A percentile compares a stretch with the other conserved stretches of the same genome.
These are phyloP conservation scores for Rhododendron henanense DNA, from an alignment of 148 eudicot genomes.

Conservation along the genomic window DNA sequence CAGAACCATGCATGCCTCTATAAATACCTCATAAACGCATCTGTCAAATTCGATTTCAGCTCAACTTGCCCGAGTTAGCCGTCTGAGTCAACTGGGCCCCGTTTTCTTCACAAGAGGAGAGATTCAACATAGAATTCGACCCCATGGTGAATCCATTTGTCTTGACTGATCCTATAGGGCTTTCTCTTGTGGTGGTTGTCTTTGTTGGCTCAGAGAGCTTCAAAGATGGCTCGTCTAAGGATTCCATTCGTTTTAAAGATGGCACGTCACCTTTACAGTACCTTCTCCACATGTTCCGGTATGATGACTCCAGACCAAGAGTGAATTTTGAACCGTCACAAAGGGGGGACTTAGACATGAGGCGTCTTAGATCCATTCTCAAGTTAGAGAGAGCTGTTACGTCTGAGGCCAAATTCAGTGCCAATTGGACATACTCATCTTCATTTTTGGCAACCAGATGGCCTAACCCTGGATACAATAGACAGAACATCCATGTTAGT, in stretches of 20 bases:
- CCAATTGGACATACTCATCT: slow-evolving; percentile 78
- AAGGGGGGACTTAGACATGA: slow-evolving; percentile 84
- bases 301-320: slow-evolving; percentile 58
- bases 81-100: neutral
- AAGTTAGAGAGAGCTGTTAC: slow-evolving; percentile 60
- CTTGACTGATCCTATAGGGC: slow-evolving; percentile 27
- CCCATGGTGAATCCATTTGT: slow-evolving; percentile 48
- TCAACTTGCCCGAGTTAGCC: neutral
- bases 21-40: neutral
- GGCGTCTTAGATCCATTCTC: slow-evolving; percentile 72
- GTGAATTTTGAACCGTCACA: slow-evolving; percentile 82
- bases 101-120: slow-evolving; percentile 15
- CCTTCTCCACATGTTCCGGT: slow-evolving; percentile 72
- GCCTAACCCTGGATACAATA: slow-evolving; percentile 50
- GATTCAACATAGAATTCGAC: slow-evolving; percentile 26
- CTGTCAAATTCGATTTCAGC: neutral
- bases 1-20: neutral
- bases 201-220: slow-evolving; percentile 26
- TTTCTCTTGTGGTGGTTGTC: slow-evolving; percentile 26
- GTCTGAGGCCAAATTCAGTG: slow-evolving; percentile 76
- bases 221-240: slow-evolving; percentile 26
- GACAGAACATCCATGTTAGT: neutral
- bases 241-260: slow-evolving; percentile 53
- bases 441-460: slow-evolving; percentile 80
- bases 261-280: slow-evolving; percentile 93